phyloP scores from a whole-genome alignment of 139 green algal species.

The Chlorella sp. region DNA sequence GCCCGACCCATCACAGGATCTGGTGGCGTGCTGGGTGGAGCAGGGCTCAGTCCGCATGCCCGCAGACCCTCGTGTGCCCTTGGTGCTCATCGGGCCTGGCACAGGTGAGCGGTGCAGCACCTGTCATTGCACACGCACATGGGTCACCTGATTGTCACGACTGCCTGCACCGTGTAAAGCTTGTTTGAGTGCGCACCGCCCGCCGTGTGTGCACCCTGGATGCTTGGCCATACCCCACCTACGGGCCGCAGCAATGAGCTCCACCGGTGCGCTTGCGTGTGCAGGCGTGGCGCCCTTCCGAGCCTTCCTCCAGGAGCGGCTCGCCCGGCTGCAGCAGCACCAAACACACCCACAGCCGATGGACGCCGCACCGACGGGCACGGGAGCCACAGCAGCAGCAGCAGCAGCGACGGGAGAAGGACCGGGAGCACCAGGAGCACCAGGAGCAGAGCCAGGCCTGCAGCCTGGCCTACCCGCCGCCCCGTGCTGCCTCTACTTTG shows the following conservation, averaged over 20 bases:
- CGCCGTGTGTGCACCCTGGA: no score
- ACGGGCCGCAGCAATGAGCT: no score
- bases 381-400: no score
- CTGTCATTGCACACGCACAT: no score
- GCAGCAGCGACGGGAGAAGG: background rate
- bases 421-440: background rate
- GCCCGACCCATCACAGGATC: background rate
- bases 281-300: constrained; percentile 80
- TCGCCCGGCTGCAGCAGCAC: constrained; percentile 8
- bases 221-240: no score
- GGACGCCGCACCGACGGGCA: no score
- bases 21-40: constrained; percentile 54
- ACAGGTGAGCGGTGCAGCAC: no score
- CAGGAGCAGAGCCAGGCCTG: constrained; percentile 7
- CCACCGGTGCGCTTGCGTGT: no score
- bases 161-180: no score
- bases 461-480: constrained; percentile 4
- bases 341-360: no score
- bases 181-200: no score
- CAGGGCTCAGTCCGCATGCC: constrained; percentile 60
- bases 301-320: constrained; percentile 68
- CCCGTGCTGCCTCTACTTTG: constrained; percentile 76
- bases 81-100: constrained; percentile 76
- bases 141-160: no score
- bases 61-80: constrained; percentile 19